Conservation (phyloP, 257 asterid genomes). For the Capsicum pubescens region DNA sequence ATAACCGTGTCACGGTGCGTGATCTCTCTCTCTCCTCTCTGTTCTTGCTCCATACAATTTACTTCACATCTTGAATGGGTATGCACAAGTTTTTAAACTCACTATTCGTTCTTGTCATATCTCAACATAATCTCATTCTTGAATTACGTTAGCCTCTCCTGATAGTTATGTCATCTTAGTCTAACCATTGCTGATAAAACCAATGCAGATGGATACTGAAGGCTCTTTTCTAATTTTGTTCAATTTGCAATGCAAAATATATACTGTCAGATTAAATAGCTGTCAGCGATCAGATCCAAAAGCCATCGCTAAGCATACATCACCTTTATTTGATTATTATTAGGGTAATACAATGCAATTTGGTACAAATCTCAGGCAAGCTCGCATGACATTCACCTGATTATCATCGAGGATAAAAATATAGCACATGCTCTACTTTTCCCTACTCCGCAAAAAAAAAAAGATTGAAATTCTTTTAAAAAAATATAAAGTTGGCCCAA, state of each 20-base stretch:
- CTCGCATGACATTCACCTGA: too few species aligned
- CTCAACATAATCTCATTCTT: background rate
- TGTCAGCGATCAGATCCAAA: background rate
- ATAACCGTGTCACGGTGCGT: conserved; percentile 71
- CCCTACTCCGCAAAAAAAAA: too few species aligned
- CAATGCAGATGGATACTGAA: background rate
- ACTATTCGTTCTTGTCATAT: background rate
- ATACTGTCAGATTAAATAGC: background rate
- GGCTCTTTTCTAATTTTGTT: background rate
- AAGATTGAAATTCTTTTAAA: too few species aligned
- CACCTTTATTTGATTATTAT: conserved; percentile 3
- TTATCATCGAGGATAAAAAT: too few species aligned
- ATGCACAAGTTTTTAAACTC: background rate
- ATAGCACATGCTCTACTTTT: too few species aligned
- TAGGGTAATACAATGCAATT: background rate
- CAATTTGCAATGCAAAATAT: conserved; percentile 1
- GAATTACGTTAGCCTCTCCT: background rate
- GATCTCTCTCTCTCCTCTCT: conserved; percentile 30
- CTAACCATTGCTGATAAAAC: background rate
- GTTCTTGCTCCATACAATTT: conserved; percentile 12
- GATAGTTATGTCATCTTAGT: background rate
- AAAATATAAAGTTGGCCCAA: too few species aligned
- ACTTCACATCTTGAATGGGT: background rate
- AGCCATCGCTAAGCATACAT: background rate
- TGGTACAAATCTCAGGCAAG: too few species aligned